Evolutionary conservation across 768 basidiomycete genomes (phyloP).

Genomic region (Pleurotus sapidus): DNA sequence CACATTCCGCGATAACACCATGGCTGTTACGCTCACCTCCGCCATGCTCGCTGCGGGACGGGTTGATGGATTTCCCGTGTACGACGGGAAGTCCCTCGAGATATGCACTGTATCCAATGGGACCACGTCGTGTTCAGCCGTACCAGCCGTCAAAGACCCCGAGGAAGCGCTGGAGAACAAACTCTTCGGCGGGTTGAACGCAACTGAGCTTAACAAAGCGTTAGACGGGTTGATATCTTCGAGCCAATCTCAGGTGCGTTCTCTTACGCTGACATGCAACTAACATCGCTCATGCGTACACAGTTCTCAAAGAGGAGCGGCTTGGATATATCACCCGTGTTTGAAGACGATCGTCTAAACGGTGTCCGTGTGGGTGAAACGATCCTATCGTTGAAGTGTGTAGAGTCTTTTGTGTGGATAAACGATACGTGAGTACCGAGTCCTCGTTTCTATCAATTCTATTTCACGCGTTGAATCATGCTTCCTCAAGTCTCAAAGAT

Average conservation of each 20-base stretch:
- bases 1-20: constrained; percentile 32
- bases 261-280: too few relatives aligned
- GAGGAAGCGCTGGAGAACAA: background rate
- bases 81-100: background rate
- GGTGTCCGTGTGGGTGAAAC: constrained; percentile 2
- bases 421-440: constrained; percentile 35
- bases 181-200: constrained; percentile 1
- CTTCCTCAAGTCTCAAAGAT: constrained; percentile 29
- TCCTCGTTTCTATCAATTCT: too few relatives aligned
- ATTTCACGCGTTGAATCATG: background rate
- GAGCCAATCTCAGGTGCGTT: background rate
- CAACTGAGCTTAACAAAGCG: background rate
- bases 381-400: constrained; percentile 26
- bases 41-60: constrained; percentile 20
- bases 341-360: constrained; percentile 8
- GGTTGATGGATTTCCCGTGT: constrained; percentile 2
- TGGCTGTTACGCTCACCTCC: constrained; percentile 29
- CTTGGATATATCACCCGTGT: background rate
- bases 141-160: background rate
- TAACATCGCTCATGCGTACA: background rate
- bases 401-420: constrained; percentile 43
- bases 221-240: too few relatives aligned
- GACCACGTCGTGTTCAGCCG: background rate
- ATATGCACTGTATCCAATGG: constrained; percentile 1
- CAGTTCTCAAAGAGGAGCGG: background rate